These are phyloP conservation scores for Spathaspora sp. DNA, from an alignment of 805 yeast species.

Conservation along the genomic window DNA sequence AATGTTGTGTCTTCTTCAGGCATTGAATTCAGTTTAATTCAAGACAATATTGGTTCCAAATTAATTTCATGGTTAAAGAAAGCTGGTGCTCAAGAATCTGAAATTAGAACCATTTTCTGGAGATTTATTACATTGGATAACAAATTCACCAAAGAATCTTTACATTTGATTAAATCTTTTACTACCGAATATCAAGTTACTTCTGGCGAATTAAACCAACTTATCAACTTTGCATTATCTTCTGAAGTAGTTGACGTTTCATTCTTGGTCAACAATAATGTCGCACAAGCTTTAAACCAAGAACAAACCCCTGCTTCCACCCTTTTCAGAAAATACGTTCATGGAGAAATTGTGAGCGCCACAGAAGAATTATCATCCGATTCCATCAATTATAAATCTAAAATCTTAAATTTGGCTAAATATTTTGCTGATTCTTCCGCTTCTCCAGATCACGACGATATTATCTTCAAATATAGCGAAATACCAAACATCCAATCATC, in stretches of 20 bases:
- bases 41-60: conserved; percentile 32
- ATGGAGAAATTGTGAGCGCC: conserved; percentile 26
- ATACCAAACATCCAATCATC: conserved; percentile 28
- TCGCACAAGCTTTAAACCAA: conserved; percentile 28
- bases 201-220: conserved; percentile 22
- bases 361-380: conserved; percentile 18
- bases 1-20: conserved; percentile 25
- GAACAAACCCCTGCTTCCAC: conserved; percentile 23
- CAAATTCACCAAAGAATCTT: conserved; percentile 24
- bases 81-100: conserved; percentile 27
- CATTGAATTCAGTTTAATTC: conserved; percentile 30
- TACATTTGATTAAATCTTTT: conserved; percentile 33
- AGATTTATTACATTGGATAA: conserved; percentile 33
- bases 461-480: conserved; percentile 32
- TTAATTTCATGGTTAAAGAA: conserved; percentile 33
- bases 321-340: conserved; percentile 29
- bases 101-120: conserved; percentile 33
- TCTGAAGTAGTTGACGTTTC: conserved; percentile 38
- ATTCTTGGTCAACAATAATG: conserved; percentile 39
- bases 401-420: conserved; percentile 37
- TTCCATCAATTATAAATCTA: conserved; percentile 30
- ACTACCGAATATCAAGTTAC: conserved; percentile 20
- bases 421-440: conserved; percentile 25
- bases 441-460: conserved; percentile 15
- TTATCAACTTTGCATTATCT: conserved; percentile 34